Base-by-base conservation (phyloP, 2,329 filamentous ascomycete species). In the Cladobotryum mycophilum region DNA sequence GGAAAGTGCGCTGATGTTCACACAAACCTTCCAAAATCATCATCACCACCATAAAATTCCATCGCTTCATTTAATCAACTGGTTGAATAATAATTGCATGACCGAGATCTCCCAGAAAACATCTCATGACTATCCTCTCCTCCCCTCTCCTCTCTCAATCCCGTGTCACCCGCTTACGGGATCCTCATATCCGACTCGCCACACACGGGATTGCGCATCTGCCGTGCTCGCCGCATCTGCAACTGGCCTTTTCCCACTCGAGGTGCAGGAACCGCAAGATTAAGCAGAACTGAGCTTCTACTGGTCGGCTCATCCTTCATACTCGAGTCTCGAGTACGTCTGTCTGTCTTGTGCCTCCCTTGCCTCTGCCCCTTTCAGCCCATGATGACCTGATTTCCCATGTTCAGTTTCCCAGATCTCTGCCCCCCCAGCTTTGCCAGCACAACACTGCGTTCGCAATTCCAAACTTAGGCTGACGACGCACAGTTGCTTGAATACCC, bases 401-500 rank as follows among this genome's bases (percentile, higher is more conserved):
- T n/a, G 12, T 38, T 6, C 36, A n/a, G 17, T 17, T 38, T 5
- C 36, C 13, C 36, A 38, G 14, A 38, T 38, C 36, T 14, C 36
- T 42, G 41, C 25, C 41, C 41, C 41, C 41, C 20, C 15, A 42
- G 20, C 7, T 42, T 20, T n/a, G 15, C 8, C 6, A 42, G 25
- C 25, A 30, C 25, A 30, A 11, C 41, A 42, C 41, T 18, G 15
- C 15, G 8, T 49, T 45, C n/a, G 36, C 17, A 37, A 33, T 20
- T n/a, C 14, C 36, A 30, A 17, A 34, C 38, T 2, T 25, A 18
- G 18, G 20, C 41, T 45, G 30, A 18, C 17, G 4, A 22, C n/a
- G 41, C 41, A n/a, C 41, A 18, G 41, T 41, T 48, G 34, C 35
- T 22, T 36, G 35, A 20, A 45, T 52, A 37, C 22, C 41, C 41